Evolutionary conservation across 2,329 filamentous ascomycete genomes (phyloP).

Genomic region (Xylaria sp.): DNA sequence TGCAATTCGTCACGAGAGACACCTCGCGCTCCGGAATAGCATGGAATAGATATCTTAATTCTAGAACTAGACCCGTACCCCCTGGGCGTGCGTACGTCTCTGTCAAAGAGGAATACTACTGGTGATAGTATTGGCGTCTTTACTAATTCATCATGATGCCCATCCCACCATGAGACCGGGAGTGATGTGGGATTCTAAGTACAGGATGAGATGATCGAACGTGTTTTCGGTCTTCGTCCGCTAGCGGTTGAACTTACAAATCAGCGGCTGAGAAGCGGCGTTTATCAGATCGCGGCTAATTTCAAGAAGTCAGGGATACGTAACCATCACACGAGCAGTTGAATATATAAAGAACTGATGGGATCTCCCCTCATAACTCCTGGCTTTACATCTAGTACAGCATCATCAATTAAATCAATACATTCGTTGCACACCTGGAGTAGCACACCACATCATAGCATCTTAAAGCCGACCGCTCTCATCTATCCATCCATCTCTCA

Average conservation of each 20-base stretch:
- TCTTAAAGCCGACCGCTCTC: too few relatives aligned
- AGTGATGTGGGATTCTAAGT: slow-evolving; percentile 4
- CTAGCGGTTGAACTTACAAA: slow-evolving; percentile 10
- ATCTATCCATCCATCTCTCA: not conserved
- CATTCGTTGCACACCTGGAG: not conserved
- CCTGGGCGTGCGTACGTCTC: not conserved
- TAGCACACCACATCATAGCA: not conserved
- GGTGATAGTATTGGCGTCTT: not conserved
- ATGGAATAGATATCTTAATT: not conserved
- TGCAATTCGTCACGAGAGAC: not conserved
- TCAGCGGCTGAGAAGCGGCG: not conserved
- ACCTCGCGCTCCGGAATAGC: not conserved
- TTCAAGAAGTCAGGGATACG: not conserved
- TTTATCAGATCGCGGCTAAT: not conserved
- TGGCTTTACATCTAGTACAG: too few relatives aligned
- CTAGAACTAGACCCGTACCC: not conserved
- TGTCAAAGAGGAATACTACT: not conserved
- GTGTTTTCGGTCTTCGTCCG: not conserved
- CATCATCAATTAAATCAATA: not conserved
- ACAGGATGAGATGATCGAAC: not conserved
- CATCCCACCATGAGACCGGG: not conserved
- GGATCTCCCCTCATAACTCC: not conserved
- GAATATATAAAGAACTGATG: not conserved
- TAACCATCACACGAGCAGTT: not conserved
- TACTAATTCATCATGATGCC: not conserved